A percentile compares a stretch with the other conserved stretches of the same genome.
phyloP scores from a whole-genome alignment of 345 rosid genomes.

The Salix suchowensis region DNA sequence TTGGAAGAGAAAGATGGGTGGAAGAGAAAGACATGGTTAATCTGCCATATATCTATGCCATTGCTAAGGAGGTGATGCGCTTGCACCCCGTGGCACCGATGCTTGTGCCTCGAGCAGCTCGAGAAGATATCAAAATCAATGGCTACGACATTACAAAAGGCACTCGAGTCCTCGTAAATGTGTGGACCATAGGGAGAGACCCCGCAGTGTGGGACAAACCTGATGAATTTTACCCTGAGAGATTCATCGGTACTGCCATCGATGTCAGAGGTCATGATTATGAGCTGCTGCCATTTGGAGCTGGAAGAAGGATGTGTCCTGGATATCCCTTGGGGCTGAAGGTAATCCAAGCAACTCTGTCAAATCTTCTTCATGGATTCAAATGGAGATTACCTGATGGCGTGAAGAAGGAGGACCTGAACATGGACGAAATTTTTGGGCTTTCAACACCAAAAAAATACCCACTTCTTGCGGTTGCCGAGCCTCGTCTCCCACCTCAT shows the following conservation, averaged over 20 bases:
- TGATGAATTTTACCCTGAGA: conserved; percentile 45
- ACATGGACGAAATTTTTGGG: conserved; percentile 59
- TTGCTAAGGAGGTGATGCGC: conserved; percentile 61
- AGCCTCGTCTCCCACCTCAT: conserved; percentile 44
- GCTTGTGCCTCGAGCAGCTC: conserved; percentile 41
- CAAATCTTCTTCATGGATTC: conserved; percentile 58
- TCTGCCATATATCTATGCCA: conserved; percentile 43
- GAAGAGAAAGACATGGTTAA: conserved; percentile 49
- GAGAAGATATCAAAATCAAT: conserved; percentile 34
- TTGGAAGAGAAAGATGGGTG: conserved; percentile 51
- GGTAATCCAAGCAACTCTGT: conserved; percentile 49
- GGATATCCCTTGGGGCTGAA: conserved; percentile 56
- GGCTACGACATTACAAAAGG: conserved; percentile 50
- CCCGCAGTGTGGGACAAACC: conserved; percentile 53
- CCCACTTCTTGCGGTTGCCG: conserved; percentile 38
- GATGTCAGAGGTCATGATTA: conserved; percentile 61
- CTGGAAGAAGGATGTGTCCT: conserved; percentile 79
- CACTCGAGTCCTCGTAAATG: conserved; percentile 38
- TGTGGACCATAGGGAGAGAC: conserved; percentile 59
- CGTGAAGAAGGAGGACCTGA: conserved; percentile 33
- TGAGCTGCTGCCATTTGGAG: conserved; percentile 58
- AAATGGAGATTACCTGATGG: conserved; percentile 43
- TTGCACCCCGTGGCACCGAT: conserved; percentile 60
- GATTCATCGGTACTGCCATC: conserved; percentile 40
- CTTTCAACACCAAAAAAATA: conserved; percentile 46